These are phyloP conservation scores for Debaryomycetaceae sp. DNA, from an alignment of 1,139 yeast genomes.

Conservation along the genomic window DNA sequence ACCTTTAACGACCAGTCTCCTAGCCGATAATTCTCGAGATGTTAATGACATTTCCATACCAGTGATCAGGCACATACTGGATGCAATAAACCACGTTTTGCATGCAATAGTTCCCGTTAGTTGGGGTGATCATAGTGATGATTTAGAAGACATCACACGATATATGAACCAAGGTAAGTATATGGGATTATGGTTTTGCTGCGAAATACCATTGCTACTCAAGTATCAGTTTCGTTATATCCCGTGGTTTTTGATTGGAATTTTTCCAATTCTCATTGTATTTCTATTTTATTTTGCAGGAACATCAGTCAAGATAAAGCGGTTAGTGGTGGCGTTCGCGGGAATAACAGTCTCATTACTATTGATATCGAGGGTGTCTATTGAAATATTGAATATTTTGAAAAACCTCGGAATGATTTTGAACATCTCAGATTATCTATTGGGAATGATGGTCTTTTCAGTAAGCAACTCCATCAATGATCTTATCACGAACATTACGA, in stretches of 20 bases:
- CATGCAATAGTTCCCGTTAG: slow-evolving; percentile 20
- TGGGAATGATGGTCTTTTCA: slow-evolving; percentile 40
- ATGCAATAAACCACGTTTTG: slow-evolving; percentile 16
- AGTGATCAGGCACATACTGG: slow-evolving; percentile 13
- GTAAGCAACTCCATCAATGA: slow-evolving; percentile 41
- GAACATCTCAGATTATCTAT: slow-evolving; percentile 35
- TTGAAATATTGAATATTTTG: slow-evolving; percentile 24
- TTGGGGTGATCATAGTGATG: slow-evolving; percentile 3
- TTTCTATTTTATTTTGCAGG: slow-evolving; percentile 1
- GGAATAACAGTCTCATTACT: slow-evolving; percentile 28
- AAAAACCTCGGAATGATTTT: slow-evolving; percentile 39
- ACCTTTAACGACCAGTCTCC: background rate
- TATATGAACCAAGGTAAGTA: background rate
- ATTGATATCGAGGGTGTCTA: slow-evolving; percentile 27
- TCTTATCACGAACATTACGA: slow-evolving; percentile 37
- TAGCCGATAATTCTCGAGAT: background rate
- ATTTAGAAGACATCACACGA: background rate
- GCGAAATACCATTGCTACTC: slow-evolving; percentile 16
- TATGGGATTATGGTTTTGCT: slow-evolving; percentile 17
- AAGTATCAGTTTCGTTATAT: slow-evolving; percentile 16
- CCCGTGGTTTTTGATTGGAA: slow-evolving; percentile 3
- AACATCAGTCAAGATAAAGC: background rate
- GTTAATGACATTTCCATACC: slow-evolving; percentile 13
- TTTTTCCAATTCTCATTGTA: slow-evolving; percentile 9
- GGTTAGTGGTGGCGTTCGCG: slow-evolving; percentile 11